phyloP scores from a whole-genome alignment of 345 rosid species.

The Xanthoceras sorbifolium region DNA sequence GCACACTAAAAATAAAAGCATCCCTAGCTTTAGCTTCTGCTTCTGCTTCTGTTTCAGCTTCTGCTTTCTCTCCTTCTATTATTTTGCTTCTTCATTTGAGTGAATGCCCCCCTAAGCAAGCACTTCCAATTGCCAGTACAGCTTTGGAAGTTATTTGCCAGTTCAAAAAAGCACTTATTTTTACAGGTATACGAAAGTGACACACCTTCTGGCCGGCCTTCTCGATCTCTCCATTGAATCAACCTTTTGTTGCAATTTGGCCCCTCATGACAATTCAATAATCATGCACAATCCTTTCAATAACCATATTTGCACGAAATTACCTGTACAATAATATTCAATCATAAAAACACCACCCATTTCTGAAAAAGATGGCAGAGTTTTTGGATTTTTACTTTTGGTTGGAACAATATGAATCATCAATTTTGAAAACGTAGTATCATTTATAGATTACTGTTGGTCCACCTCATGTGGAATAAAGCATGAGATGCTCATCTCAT shows the following conservation, averaged over 20 bases:
- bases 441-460: too few species aligned
- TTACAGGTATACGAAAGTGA: conserved; percentile 5
- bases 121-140: conserved; percentile 6
- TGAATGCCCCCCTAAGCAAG: background rate
- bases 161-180: background rate
- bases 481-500: too few species aligned
- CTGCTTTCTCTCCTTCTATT: background rate
- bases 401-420: too few species aligned
- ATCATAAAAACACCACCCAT: too few species aligned
- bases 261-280: background rate
- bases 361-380: too few species aligned
- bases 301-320: too few species aligned
- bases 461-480: too few species aligned
- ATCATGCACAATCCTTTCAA: background rate
- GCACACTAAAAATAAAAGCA: background rate
- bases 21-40: background rate
- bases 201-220: too few species aligned
- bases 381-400: too few species aligned
- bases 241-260: conserved; percentile 12
- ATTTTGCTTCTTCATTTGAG: background rate
- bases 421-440: too few species aligned
- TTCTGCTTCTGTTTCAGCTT: background rate
- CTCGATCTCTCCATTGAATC: background rate
- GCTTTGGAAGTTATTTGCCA: conserved; percentile 16
- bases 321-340: too few species aligned